These are phyloP conservation scores for Myriosclerotinia duriaeana DNA, from an alignment of 2,329 filamentous ascomycete genomes.

Conservation along the genomic window DNA sequence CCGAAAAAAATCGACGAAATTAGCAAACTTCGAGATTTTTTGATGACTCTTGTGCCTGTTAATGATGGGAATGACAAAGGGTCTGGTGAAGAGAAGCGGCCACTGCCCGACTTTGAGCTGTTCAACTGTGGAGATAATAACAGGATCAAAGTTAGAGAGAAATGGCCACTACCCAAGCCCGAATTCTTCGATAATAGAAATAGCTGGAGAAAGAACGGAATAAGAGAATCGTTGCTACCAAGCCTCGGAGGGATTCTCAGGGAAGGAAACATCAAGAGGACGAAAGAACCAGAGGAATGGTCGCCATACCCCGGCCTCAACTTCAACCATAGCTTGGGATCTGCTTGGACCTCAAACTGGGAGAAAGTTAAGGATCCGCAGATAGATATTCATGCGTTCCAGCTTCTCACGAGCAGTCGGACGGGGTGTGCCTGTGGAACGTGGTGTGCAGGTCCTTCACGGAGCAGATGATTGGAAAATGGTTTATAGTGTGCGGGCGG, in stretches of 20 bases:
- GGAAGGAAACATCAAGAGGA: background rate
- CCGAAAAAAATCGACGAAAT: background rate
- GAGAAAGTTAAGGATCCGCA: background rate
- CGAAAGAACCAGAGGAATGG: background rate
- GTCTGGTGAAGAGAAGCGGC: no score
- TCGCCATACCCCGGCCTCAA: no score
- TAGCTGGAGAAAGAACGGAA: no score
- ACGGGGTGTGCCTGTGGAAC: conserved; percentile 3
- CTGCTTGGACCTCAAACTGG: no score
- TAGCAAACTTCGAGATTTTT: background rate
- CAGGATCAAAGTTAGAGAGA: no score
- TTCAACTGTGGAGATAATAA: background rate
- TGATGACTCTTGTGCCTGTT: background rate
- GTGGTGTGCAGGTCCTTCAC: conserved; percentile 7
- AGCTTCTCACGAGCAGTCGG: background rate
- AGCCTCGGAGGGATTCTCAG: no score
- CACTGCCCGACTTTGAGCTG: background rate
- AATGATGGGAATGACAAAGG: no score
- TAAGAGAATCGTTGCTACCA: no score
- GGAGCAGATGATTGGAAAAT: background rate
- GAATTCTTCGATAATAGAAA: no score
- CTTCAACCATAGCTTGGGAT: no score
- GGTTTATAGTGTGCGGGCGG: background rate
- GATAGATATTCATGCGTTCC: background rate
- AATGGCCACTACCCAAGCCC: no score